These are phyloP conservation scores for Xylariaceae sp. DNA, from an alignment of 2,329 filamentous ascomycete genomes.

Conservation along the genomic window DNA sequence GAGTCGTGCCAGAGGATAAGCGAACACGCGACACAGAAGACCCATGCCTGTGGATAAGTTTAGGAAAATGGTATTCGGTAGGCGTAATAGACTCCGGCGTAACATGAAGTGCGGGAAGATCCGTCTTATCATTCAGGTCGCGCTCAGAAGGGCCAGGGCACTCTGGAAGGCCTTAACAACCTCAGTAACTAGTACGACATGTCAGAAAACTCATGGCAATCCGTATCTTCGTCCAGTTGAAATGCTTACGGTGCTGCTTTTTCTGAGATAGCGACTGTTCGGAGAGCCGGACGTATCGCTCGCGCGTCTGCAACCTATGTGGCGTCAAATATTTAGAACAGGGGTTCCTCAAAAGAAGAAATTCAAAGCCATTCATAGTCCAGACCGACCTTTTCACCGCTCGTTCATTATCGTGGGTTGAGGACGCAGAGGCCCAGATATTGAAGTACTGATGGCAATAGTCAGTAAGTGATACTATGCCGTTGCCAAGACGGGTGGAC, in stretches of 20 bases:
- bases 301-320: conserved; percentile 68
- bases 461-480: conserved; percentile 3
- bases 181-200: conserved; percentile 40
- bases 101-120: background rate
- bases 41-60: background rate
- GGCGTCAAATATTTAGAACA: conserved; percentile 10
- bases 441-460: conserved; percentile 60
- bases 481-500: background rate
- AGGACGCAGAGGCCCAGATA: conserved; percentile 70
- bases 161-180: conserved; percentile 60
- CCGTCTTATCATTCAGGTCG: conserved; percentile 16
- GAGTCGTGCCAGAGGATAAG: background rate
- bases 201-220: conserved; percentile 18
- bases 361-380: conserved; percentile 12
- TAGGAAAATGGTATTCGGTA: background rate
- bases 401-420: conserved; percentile 67
- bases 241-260: conserved; percentile 69
- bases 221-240: conserved; percentile 8
- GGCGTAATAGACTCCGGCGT: background rate
- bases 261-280: conserved; percentile 68
- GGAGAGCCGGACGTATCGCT: conserved; percentile 67
- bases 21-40: background rate
- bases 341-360: background rate
- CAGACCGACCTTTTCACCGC: conserved; percentile 63
- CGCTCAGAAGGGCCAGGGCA: conserved; percentile 51